Evolutionary conservation across 371 early-diverging fungal genomes (phyloP), one percentile per base, ranked within the genome.

Genomic region (Apophysomyces variabilis): DNA sequence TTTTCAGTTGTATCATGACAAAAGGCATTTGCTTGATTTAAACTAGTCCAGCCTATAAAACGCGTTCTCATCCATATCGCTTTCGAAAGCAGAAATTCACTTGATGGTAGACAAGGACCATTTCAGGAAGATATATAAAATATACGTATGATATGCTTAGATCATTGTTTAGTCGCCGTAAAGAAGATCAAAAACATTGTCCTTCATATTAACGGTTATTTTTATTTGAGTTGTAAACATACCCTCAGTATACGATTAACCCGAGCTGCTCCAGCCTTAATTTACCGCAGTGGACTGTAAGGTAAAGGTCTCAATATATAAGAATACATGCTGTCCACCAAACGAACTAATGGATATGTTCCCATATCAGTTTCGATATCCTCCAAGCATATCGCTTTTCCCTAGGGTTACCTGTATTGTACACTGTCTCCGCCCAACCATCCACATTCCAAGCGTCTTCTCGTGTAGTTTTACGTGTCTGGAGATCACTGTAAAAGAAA

Each of bases 391-490:
- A 26, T 26, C 3, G 32, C 32, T 26, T 26, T 26, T 26, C 3
- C 32, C 32, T 26, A 26, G 32, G 32, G 32, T 68, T 80, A 90
- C 90, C 93, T 54, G 97, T 97, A 69, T 94, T 93, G 66, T 89
- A 87, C 8, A 96, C 97, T 0, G 97, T 94, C 62, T 93, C 90
- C 9, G 95, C 89, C 97, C 97, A 97, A 35, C 94, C 96, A 65
- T 95, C 91, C 14, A 93, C 92, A 67, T 93, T 83, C 97, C 97
- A 97, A 7, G 96, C 95, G 50, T 87, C 86, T 75, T 96, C 96
- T 63, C 97, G 89, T 36, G 91, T 90, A 59, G 84, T 86, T 78
- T 96, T 96, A 66, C 97, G 92, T n/a, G 86, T 86, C 67, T 92
- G 87, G 41, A 94, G 77, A 70, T 91, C 89, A 63, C 93, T 92